Percentiles rank a stretch among this genome's conserved stretches.
Evolutionary conservation across 306 rosid species (phyloP).

Genomic region (Prunus campanulata): DNA sequence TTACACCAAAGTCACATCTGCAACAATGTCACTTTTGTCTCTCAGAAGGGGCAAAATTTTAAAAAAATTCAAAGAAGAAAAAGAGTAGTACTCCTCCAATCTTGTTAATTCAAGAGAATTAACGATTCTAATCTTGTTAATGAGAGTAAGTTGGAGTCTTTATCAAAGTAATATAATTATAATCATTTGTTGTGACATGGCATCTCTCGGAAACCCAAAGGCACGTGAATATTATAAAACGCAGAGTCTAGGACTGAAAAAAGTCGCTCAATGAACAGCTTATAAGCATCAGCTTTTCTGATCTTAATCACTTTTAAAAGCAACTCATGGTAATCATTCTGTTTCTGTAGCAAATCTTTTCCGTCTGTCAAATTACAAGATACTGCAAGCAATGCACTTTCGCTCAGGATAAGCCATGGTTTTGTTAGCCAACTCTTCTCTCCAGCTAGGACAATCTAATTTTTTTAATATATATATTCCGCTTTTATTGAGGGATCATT

Average conservation of each 20-base stretch:
- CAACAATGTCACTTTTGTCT: slow-evolving; percentile 2
- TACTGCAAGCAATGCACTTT: background rate
- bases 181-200: slow-evolving; percentile 32
- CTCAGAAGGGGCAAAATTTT: background rate
- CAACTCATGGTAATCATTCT: slow-evolving; percentile 29
- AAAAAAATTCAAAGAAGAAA: slow-evolving; percentile 8
- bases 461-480: background rate
- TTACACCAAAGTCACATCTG: background rate
- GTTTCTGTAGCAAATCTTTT: slow-evolving; percentile 24
- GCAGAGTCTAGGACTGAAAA: background rate
- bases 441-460: background rate
- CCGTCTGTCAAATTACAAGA: slow-evolving; percentile 21
- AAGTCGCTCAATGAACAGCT: slow-evolving; percentile 24
- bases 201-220: slow-evolving; percentile 36
- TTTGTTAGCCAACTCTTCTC: background rate
- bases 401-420: background rate
- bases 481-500: no score
- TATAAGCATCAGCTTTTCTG: slow-evolving; percentile 32
- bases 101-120: background rate
- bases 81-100: slow-evolving; percentile 2
- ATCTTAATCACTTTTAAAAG: slow-evolving; percentile 25
- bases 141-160: background rate
- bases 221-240: slow-evolving; percentile 30
- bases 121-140: background rate
- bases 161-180: slow-evolving; percentile 14